Evolutionary conservation across 352 stramenopile genomes (phyloP), one percentile per base, ranked within the genome.

Genomic region (Phytophthora ohioensis): DNA sequence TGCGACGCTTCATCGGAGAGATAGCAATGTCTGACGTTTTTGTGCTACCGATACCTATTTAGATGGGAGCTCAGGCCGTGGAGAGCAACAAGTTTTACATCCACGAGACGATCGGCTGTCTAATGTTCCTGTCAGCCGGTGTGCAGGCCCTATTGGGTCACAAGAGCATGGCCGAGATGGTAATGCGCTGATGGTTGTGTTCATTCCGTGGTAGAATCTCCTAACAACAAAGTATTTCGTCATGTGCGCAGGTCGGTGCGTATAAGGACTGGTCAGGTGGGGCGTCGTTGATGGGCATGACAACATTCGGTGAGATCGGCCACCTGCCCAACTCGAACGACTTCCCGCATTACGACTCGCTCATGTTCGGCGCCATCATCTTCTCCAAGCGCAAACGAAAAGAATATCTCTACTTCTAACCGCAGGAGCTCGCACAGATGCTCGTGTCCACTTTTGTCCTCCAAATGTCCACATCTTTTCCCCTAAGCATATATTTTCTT

Each of bases 101-200:
- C 45, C 79, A 87, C 62, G 89, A 96, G 72, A 91, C 85, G 34
- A 88, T 91, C 36, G 87, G 89, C 27, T 94, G 85, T 61, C 69
- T 96, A 34, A 94, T 96, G 87, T 96, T 96, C 72, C 69, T 96
- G 12, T 96, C 89, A 9, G 87, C 89, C 10, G 89, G 87, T 21
- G 85, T 96, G 5, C 87, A 96, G 55, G 88, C 87, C n/a, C 75
- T 96, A 15, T 67, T 95, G 15, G 89, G 89, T 12, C 86, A 94
- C 69, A 93, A 94, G 68, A 93, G 84, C 74, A 96, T 96, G 89
- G 84, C 89, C 0, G 89, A 94, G 65, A 94, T 96, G 87, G 89
- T 91, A 76, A 31, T 42, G 10, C 52, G 13, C 27, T 15, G 46
- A 10, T 53, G 9, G 7, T 56, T 61, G 42, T 17, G 13, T 38